These are phyloP conservation scores for Rhexocercosporidium sp. DNA, from an alignment of 2,329 filamentous ascomycete genomes.

Conservation along the genomic window DNA sequence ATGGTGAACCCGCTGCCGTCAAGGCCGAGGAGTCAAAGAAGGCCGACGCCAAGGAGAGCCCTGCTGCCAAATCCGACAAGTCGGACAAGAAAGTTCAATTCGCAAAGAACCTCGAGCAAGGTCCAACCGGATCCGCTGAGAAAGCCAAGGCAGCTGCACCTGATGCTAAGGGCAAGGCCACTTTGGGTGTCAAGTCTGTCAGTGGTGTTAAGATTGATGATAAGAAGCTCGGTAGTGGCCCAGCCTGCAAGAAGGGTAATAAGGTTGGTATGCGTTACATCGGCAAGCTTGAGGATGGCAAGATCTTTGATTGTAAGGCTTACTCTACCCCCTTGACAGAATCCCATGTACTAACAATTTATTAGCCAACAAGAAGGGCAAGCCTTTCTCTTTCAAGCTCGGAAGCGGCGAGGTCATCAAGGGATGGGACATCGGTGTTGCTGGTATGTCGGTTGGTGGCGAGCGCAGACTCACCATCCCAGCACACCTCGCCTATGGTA, in stretches of 20 bases:
- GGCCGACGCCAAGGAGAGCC: slow-evolving; percentile 51
- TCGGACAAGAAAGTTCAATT: slow-evolving; percentile 97
- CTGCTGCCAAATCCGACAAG: slow-evolving; percentile 56
- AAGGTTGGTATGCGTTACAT: slow-evolving; percentile 96
- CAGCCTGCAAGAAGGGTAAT: slow-evolving; percentile 87
- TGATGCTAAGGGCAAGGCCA: slow-evolving; percentile 54
- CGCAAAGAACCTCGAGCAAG: slow-evolving; percentile 98
- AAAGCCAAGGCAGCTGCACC: slow-evolving; percentile 54
- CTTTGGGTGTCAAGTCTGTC: slow-evolving; percentile 76
- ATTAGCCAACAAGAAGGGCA: slow-evolving; percentile 96
- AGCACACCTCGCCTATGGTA: slow-evolving; percentile 86
- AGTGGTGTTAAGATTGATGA: slow-evolving; percentile 93
- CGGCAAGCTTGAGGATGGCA: slow-evolving; percentile 92
- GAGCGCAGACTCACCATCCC: slow-evolving; percentile 94
- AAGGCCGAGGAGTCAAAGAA: slow-evolving; percentile 64
- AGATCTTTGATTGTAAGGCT: slow-evolving; percentile 88
- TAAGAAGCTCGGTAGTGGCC: slow-evolving; percentile 87
- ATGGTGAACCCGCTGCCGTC: slow-evolving; percentile 78
- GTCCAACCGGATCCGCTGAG: slow-evolving; percentile 76
- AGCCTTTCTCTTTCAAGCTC: slow-evolving; percentile 95
- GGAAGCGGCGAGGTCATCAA: slow-evolving; percentile 97
- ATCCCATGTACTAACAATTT: neutral
- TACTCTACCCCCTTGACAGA: slow-evolving; percentile 35
- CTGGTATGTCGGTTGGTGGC: slow-evolving; percentile 90
- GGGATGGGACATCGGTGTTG: slow-evolving; percentile 95